Conservation (phyloP, 2,329 filamentous ascomycete genomes). For the Nothophoma quercina region DNA sequence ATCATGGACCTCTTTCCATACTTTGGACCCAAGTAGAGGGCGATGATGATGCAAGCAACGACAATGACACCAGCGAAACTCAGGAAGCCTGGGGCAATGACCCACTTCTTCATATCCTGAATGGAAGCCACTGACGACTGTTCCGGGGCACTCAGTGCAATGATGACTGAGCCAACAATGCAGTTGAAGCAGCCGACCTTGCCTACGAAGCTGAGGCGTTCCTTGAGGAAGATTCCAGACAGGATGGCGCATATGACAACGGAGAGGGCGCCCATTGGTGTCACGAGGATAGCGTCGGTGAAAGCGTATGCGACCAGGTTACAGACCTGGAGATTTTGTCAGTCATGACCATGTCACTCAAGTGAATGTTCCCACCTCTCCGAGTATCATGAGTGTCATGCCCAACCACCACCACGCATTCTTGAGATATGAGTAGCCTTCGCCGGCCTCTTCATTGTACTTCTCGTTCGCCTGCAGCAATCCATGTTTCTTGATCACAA, state of each 20-base stretch:
- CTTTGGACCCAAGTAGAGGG: constrained; percentile 81
- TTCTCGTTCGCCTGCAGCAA: constrained; percentile 92
- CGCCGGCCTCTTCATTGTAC: constrained; percentile 93
- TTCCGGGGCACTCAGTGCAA: constrained; percentile 89
- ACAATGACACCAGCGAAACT: constrained; percentile 85
- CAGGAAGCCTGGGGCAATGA: constrained; percentile 86
- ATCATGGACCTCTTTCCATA: constrained; percentile 98
- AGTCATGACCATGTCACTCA: neutral
- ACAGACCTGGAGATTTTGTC: constrained; percentile 63
- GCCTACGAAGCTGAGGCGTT: constrained; percentile 91
- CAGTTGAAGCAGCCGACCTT: constrained; percentile 97
- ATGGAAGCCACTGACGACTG: constrained; percentile 87
- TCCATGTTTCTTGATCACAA: constrained; percentile 94
- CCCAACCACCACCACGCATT: constrained; percentile 94
- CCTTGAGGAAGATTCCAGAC: constrained; percentile 94
- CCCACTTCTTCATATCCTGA: constrained; percentile 89
- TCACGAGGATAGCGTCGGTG: constrained; percentile 94
- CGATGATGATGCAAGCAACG: constrained; percentile 73
- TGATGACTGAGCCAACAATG: constrained; percentile 90
- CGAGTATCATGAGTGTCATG: constrained; percentile 96
- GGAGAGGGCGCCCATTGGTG: constrained; percentile 86
- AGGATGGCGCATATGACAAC: constrained; percentile 92
- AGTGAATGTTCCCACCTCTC: constrained; percentile 63
- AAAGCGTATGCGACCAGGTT: constrained; percentile 98
- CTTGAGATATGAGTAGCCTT: constrained; percentile 97